Percentiles rank a stretch among this genome's conserved stretches.
These are phyloP conservation scores for Fagus sylvatica DNA, from an alignment of 306 rosid species.

Conservation along the genomic window DNA sequence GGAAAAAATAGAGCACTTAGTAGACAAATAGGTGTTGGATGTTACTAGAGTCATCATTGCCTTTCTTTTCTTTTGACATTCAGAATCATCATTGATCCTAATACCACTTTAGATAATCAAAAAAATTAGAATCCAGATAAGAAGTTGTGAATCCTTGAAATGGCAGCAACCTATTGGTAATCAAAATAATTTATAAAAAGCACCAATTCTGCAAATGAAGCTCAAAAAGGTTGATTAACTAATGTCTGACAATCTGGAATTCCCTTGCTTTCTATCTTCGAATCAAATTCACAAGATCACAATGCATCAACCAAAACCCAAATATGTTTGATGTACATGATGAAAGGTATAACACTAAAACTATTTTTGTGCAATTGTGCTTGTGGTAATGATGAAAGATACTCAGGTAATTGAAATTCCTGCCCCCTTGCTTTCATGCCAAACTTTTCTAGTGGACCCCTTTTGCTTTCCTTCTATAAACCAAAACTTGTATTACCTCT, in stretches of 20 bases:
- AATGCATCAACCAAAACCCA: slow-evolving; percentile 7
- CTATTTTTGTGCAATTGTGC: neutral
- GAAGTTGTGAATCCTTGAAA: slow-evolving; percentile 33
- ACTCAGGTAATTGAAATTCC: slow-evolving; percentile 44
- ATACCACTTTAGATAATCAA: slow-evolving; percentile 16
- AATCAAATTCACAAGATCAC: neutral
- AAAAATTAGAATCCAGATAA: slow-evolving; percentile 24
- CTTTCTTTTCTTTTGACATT: neutral
- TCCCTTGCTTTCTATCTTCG: neutral
- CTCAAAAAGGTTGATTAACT: neutral
- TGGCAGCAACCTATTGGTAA: slow-evolving; percentile 29
- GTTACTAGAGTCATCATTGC: slow-evolving; percentile 43
- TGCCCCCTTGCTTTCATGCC: slow-evolving; percentile 47
- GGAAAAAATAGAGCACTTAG: slow-evolving; percentile 32
- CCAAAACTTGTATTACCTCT: slow-evolving; percentile 5
- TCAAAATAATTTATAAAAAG: slow-evolving; percentile 20
- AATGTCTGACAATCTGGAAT: neutral
- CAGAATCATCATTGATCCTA: neutral
- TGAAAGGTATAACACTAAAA: neutral
- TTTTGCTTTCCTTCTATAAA: slow-evolving; percentile 21
- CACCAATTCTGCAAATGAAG: slow-evolving; percentile 11
- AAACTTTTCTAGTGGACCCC: slow-evolving; percentile 33
- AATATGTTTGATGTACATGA: neutral
- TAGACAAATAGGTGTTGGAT: slow-evolving; percentile 43
- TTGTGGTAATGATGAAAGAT: slow-evolving; percentile 44